phyloP scores from a whole-genome alignment of 1,284 basidiomycete species.

The Sporisorium sorghi region DNA sequence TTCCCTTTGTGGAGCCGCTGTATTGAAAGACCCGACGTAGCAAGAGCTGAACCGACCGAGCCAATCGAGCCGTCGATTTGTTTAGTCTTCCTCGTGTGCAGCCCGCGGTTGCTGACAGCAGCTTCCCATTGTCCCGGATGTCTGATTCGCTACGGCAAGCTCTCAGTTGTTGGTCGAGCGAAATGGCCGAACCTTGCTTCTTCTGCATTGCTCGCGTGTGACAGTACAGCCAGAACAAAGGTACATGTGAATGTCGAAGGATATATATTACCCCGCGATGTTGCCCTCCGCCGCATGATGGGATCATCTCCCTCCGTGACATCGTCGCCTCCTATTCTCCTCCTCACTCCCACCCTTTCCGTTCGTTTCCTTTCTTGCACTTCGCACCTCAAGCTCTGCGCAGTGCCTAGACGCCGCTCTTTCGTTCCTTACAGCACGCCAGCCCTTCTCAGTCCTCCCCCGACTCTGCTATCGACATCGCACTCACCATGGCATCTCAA shows the following conservation, averaged over 20 bases:
- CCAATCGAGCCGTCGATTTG: not conserved
- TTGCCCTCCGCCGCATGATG: not conserved
- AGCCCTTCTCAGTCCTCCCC: not conserved
- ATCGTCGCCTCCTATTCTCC: not conserved
- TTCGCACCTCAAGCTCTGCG: not conserved
- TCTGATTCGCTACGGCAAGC: not conserved
- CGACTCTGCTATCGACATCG: not conserved
- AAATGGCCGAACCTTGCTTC: not conserved
- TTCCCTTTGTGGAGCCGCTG: not conserved
- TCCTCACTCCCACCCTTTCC: not conserved
- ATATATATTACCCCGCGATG: slow-evolving; percentile 1
- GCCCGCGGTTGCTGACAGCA: not conserved
- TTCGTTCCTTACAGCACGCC: not conserved
- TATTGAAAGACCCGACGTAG: not conserved
- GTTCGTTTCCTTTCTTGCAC: not conserved
- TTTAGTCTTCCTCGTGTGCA: not conserved
- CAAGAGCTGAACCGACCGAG: not conserved
- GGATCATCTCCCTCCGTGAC: not conserved
- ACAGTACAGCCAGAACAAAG: not conserved
- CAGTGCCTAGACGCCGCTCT: not conserved
- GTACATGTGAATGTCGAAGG: not conserved
- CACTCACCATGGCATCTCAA: not conserved
- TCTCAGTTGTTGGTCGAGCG: too few relatives aligned
- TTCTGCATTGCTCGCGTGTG: not conserved
- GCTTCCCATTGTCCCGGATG: not conserved